Conservation (phyloP, 805 yeast species). For the Nakazawaea laoshanensis region DNA sequence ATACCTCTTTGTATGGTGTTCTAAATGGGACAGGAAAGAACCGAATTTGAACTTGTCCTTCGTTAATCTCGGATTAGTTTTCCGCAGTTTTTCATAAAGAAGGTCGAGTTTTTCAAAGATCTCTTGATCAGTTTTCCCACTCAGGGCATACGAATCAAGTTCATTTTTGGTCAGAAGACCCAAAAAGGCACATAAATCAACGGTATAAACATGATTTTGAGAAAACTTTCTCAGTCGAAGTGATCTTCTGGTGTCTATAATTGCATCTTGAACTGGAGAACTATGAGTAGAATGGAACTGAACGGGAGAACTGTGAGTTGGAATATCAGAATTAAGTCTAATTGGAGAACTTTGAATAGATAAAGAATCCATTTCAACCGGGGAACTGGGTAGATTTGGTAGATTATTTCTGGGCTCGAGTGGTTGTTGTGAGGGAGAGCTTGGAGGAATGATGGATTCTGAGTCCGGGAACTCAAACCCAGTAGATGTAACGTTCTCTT, state of each 20-base stretch:
- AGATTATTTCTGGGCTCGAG: too few species aligned
- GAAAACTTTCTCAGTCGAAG: constrained; percentile 22
- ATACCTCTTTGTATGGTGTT: constrained; percentile 12
- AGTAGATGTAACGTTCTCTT: neutral
- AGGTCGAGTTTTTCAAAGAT: constrained; percentile 19
- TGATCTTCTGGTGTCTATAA: constrained; percentile 12
- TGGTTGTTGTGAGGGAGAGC: neutral
- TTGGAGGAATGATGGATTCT: neutral
- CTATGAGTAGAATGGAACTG: neutral
- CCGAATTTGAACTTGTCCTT: constrained; percentile 19
- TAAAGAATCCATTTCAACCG: neutral
- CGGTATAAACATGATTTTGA: constrained; percentile 26
- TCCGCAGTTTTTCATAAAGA: constrained; percentile 16
- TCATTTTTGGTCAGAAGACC: constrained; percentile 21
- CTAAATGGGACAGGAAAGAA: constrained; percentile 14
- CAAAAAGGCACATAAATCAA: constrained; percentile 23
- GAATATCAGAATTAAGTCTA: too few species aligned
- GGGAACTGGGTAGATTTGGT: neutral
- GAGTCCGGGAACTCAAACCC: constrained; percentile 3
- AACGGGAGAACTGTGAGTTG: too few species aligned
- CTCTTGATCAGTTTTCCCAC: constrained; percentile 19
- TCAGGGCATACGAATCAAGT: constrained; percentile 20
- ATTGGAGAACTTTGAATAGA: neutral
- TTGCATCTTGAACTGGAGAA: neutral
- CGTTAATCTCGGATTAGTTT: constrained; percentile 16